These are phyloP conservation scores for Carex kokanica DNA, from an alignment of 176 grass and related monocot species.

Conservation along the genomic window DNA sequence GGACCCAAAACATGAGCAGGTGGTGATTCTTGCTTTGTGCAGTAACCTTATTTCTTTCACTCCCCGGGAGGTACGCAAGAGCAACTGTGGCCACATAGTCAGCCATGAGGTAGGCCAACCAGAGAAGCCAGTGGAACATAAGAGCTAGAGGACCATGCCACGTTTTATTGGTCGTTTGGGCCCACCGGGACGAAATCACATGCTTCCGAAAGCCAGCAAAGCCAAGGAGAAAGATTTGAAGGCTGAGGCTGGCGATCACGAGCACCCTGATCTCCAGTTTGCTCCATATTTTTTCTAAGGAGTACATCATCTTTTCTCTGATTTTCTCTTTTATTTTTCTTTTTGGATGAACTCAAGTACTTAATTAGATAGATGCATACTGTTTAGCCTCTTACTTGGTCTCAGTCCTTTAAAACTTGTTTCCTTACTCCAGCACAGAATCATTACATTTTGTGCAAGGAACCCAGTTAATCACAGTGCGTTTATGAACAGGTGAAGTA, in stretches of 20 bases:
- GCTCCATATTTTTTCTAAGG: neutral
- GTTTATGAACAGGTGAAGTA: too few species aligned
- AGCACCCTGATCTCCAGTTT: neutral
- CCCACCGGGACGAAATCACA: neutral
- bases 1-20: conserved; percentile 39
- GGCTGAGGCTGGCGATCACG: neutral
- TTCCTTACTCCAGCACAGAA: too few species aligned
- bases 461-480: too few species aligned
- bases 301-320: too few species aligned
- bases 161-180: neutral
- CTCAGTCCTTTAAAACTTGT: too few species aligned
- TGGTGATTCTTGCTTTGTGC: neutral
- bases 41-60: too few species aligned
- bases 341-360: too few species aligned
- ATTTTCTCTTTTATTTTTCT: too few species aligned
- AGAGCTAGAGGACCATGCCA: neutral
- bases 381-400: too few species aligned
- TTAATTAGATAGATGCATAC: too few species aligned
- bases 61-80: neutral
- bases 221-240: neutral
- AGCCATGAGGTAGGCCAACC: neutral
- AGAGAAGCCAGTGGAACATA: neutral
- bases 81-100: neutral
- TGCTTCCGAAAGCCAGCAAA: neutral
- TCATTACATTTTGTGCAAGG: too few species aligned